Percentiles rank a stretch among this genome's conserved stretches.
These are phyloP conservation scores for Larix kaempferi DNA, from an alignment of 75 land plant genomes.

Conservation along the genomic window DNA sequence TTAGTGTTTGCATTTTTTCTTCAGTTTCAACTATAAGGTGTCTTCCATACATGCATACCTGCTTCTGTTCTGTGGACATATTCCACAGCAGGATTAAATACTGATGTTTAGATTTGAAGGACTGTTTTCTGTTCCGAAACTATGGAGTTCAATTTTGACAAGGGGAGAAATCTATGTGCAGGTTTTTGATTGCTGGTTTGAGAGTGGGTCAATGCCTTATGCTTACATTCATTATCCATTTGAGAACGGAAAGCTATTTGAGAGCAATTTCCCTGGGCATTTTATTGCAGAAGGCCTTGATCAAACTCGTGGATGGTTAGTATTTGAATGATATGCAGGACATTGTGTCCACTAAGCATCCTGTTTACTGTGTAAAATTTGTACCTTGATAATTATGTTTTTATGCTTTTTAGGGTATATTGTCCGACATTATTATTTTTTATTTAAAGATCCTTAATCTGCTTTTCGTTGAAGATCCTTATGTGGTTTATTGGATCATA, in stretches of 20 bases:
- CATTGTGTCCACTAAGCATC: no score
- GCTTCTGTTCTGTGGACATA: neutral
- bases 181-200: conserved; percentile 99
- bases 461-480: neutral
- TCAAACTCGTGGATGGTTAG: conserved; percentile 99
- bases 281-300: conserved; percentile 99
- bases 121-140: neutral
- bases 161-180: conserved; percentile 10
- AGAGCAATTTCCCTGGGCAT: conserved; percentile 95
- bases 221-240: conserved; percentile 99
- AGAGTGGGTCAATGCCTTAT: conserved; percentile 99
- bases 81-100: neutral
- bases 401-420: no score
- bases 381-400: no score
- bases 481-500: neutral
- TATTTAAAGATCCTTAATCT: neutral
- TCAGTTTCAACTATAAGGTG: no score
- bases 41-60: no score
- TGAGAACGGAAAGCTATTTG: conserved; percentile 93
- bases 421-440: no score
- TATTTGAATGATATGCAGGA: neutral
- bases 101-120: neutral
- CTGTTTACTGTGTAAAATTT: no score
- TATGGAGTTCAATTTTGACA: neutral
- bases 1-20: no score